A percentile compares a stretch with the other conserved stretches of the same genome.
Conservation (phyloP, 441 rosid species). For the Syzygium syzygioides region DNA sequence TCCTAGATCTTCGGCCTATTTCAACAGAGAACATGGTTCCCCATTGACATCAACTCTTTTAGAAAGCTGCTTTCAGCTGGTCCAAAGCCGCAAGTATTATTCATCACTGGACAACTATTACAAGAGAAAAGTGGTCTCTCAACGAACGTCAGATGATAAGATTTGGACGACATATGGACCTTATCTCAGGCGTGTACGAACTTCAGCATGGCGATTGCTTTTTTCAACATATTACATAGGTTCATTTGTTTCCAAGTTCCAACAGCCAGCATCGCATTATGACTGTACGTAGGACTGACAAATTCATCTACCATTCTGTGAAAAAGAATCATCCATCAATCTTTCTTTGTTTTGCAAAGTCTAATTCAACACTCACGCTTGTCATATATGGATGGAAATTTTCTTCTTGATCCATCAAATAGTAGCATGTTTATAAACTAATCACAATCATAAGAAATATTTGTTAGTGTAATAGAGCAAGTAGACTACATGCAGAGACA, state of each 20-base stretch:
- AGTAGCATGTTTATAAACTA: not conserved
- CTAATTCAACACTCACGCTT: not conserved
- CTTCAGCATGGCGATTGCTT: not conserved
- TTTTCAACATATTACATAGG: not conserved
- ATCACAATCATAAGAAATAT: not conserved
- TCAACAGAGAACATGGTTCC: not conserved
- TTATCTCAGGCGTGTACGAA: not conserved
- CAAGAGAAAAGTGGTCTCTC: not conserved
- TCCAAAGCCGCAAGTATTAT: not conserved
- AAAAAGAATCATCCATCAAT: not conserved
- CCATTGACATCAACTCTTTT: not conserved
- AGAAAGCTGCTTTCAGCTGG: not conserved
- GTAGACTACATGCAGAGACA: not conserved
- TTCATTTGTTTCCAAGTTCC: not conserved
- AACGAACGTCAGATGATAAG: not conserved
- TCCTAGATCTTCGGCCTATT: not conserved
- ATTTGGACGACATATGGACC: not conserved
- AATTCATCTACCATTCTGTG: not conserved
- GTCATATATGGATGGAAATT: not conserved
- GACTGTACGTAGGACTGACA: not conserved
- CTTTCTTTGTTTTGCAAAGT: not conserved
- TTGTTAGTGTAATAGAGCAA: not conserved
- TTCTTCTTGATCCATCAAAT: not conserved
- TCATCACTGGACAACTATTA: not conserved
- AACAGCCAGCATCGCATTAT: not conserved